phyloP scores from a whole-genome alignment of 129 eudicot genomes.

The Escallonia herrerae region DNA sequence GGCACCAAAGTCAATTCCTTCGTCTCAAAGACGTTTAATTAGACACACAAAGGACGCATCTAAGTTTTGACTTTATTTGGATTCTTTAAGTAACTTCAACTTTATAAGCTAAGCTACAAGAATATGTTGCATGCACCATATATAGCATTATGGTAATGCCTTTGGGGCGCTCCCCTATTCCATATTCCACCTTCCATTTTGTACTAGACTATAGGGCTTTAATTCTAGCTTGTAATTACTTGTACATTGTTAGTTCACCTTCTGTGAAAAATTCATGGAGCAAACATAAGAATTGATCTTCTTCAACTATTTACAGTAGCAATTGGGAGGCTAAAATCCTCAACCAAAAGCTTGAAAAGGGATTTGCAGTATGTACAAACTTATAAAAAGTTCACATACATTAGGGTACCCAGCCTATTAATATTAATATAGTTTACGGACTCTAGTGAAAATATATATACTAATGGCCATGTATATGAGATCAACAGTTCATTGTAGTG shows the following conservation, averaged over 20 bases:
- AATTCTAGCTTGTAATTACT: too few species aligned
- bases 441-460: too few species aligned
- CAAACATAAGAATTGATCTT: too few species aligned
- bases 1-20: slow-evolving; percentile 84
- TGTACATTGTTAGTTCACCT: too few species aligned
- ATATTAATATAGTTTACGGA: too few species aligned
- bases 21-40: slow-evolving; percentile 42
- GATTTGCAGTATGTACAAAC: too few species aligned
- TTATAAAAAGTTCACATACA: too few species aligned
- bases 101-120: neutral
- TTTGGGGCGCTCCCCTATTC: neutral
- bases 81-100: slow-evolving; percentile 15
- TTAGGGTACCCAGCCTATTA: too few species aligned
- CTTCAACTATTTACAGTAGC: too few species aligned
- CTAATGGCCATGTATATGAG: neutral
- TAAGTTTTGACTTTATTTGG: slow-evolving; percentile 63
- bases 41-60: slow-evolving; percentile 56
- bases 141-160: neutral
- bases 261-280: too few species aligned
- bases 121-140: neutral
- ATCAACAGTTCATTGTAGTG: neutral
- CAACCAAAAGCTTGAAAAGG: too few species aligned
- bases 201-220: neutral
- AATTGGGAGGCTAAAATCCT: too few species aligned
- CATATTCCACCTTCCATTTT: neutral